Evolutionary conservation across 2,329 filamentous ascomycete species (phyloP).

Genomic region (Exophiala viscosa): DNA sequence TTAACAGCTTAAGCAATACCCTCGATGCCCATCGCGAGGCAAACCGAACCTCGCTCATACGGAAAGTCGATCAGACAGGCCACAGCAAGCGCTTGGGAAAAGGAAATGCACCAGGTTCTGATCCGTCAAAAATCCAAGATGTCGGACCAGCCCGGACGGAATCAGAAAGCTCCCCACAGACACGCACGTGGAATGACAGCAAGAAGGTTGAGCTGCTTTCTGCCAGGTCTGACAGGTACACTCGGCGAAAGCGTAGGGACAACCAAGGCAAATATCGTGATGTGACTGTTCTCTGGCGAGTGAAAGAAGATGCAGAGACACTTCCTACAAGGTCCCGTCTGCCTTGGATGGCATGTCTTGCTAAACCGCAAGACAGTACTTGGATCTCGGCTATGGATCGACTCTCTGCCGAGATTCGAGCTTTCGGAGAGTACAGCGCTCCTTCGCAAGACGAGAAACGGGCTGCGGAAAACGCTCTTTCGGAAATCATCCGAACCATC

Average conservation of each 20-base stretch:
- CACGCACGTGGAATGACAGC: too few species aligned
- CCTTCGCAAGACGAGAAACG: slow-evolving; percentile 43
- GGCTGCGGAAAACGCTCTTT: slow-evolving; percentile 29
- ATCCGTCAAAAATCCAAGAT: neutral
- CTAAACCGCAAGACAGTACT: neutral
- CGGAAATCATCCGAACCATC: slow-evolving; percentile 32
- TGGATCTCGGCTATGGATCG: slow-evolving; percentile 20
- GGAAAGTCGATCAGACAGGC: slow-evolving; percentile 18
- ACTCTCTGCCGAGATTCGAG: slow-evolving; percentile 46
- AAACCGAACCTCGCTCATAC: slow-evolving; percentile 32
- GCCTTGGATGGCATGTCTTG: slow-evolving; percentile 15
- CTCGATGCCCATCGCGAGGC: slow-evolving; percentile 35
- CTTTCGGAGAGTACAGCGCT: slow-evolving; percentile 44
- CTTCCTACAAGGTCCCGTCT: slow-evolving; percentile 8
- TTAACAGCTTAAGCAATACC: slow-evolving; percentile 33
- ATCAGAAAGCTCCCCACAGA: too few species aligned
- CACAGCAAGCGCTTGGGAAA: neutral
- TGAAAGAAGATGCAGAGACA: slow-evolving; percentile 4
- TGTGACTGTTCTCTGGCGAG: slow-evolving; percentile 18
- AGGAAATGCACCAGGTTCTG: neutral
- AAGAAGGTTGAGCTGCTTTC: too few species aligned
- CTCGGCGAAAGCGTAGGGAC: neutral
- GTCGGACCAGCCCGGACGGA: neutral
- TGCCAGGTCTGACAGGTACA: too few species aligned
- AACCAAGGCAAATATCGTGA: slow-evolving; percentile 15